Evolutionary conservation across 352 stramenopile species (phyloP).

Genomic region (Phytophthora citricola): DNA sequence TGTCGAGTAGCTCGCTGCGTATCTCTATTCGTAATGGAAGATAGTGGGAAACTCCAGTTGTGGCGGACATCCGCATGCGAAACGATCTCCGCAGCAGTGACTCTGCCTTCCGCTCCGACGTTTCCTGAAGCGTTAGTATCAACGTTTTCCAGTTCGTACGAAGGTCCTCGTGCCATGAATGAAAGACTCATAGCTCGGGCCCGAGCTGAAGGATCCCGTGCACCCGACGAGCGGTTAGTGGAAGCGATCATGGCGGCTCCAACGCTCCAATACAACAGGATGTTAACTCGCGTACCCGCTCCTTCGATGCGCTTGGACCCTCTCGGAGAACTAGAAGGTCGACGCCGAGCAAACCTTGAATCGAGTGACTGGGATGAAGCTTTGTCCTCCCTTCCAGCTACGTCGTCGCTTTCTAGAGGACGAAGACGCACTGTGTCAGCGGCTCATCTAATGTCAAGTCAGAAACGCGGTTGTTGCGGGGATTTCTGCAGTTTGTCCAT

Average conservation of each 20-base stretch:
- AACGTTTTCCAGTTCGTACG: conserved; percentile 37
- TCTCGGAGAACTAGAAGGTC: conserved; percentile 41
- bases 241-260: conserved; percentile 76
- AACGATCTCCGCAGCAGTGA: conserved; percentile 45
- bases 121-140: conserved; percentile 17
- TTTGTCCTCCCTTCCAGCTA: conserved; percentile 60
- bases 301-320: conserved; percentile 40
- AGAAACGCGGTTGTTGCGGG: conserved; percentile 74
- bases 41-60: conserved; percentile 55
- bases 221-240: conserved; percentile 68
- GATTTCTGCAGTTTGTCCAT: conserved; percentile 71
- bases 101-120: conserved; percentile 12
- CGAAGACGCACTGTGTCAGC: conserved; percentile 62
- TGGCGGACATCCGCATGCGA: conserved; percentile 64
- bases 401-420: conserved; percentile 62
- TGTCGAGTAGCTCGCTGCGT: conserved; percentile 65
- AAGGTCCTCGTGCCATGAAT: conserved; percentile 64
- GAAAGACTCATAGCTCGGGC: conserved; percentile 68
- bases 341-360: conserved; percentile 27
- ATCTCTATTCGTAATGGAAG: conserved; percentile 66
- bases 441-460: conserved; percentile 73
- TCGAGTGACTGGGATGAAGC: conserved; percentile 57
- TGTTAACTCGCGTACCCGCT: conserved; percentile 27
- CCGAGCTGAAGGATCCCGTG: conserved; percentile 52
- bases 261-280: conserved; percentile 39